These are phyloP conservation scores for Moricandia moricandioides DNA, from an alignment of 345 rosid genomes.

Conservation along the genomic window DNA sequence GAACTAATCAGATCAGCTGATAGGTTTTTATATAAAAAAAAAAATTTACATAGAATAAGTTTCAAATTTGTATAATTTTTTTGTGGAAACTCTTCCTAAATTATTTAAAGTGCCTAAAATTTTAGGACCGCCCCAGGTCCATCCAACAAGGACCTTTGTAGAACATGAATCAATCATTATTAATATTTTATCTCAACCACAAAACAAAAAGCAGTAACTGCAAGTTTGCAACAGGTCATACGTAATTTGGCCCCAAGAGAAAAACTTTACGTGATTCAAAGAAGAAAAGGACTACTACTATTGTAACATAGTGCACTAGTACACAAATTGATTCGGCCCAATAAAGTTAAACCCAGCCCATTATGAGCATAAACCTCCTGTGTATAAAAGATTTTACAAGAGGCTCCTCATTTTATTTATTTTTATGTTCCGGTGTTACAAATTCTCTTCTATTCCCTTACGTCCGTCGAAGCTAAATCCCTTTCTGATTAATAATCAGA, in stretches of 20 bases:
- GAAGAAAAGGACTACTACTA: too few species aligned
- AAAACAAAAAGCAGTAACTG: neutral
- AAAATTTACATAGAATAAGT: too few species aligned
- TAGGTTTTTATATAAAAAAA: too few species aligned
- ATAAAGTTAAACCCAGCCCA: slow-evolving; percentile 15
- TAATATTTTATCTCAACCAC: neutral
- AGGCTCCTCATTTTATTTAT: neutral
- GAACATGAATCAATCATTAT: neutral
- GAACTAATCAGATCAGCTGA: too few species aligned
- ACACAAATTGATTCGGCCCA: neutral
- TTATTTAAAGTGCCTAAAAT: too few species aligned
- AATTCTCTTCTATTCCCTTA: neutral
- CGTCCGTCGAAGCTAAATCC: slow-evolving; percentile 1
- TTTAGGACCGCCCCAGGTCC: neutral
- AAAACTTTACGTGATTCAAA: too few species aligned
- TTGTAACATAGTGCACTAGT: too few species aligned
- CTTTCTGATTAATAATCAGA: neutral
- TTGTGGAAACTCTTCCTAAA: too few species aligned
- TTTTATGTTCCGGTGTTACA: neutral
- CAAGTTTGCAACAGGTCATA: neutral
- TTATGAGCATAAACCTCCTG: neutral
- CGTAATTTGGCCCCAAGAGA: too few species aligned
- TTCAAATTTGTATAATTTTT: too few species aligned
- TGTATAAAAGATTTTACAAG: neutral
- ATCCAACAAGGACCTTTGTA: neutral